Evolutionary conservation across 2,329 filamentous ascomycete genomes (phyloP).

Genomic region (Septoria linicola): DNA sequence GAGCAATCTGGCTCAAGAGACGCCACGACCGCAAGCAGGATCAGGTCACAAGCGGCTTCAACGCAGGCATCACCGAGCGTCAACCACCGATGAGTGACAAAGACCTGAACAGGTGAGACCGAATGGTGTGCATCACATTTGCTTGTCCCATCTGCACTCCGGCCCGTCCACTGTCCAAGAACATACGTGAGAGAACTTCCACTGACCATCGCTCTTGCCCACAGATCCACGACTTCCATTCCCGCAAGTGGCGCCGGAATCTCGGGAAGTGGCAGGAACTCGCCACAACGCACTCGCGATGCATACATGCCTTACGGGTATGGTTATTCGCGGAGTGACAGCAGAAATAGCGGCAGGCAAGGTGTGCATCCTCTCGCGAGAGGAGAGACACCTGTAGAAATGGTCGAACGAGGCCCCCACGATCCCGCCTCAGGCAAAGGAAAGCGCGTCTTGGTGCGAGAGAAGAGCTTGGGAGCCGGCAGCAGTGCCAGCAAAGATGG

Average conservation of each 20-base stretch:
- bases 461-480: conserved; percentile 11
- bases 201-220: not conserved
- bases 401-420: conserved; percentile 14
- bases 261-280: conserved; percentile 27
- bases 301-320: conserved; percentile 40
- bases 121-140: not conserved
- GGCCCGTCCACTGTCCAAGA: too few relatives aligned
- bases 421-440: not conserved
- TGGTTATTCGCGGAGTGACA: conserved; percentile 34
- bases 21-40: conserved; percentile 71
- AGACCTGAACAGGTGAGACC: conserved; percentile 15
- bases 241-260: not conserved
- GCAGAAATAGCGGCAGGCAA: conserved; percentile 12
- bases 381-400: conserved; percentile 28
- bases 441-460: conserved; percentile 10
- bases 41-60: conserved; percentile 36
- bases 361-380: conserved; percentile 26
- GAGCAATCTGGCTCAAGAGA: conserved; percentile 69
- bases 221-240: conserved; percentile 1
- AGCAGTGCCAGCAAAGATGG: conserved; percentile 9
- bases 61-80: conserved; percentile 40
- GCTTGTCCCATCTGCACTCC: not conserved
- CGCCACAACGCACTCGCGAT: conserved; percentile 32
- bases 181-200: not conserved
- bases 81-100: conserved; percentile 23